Conservation (phyloP, 2,329 filamentous ascomycete species). For the Ophiostoma piceae region DNA sequence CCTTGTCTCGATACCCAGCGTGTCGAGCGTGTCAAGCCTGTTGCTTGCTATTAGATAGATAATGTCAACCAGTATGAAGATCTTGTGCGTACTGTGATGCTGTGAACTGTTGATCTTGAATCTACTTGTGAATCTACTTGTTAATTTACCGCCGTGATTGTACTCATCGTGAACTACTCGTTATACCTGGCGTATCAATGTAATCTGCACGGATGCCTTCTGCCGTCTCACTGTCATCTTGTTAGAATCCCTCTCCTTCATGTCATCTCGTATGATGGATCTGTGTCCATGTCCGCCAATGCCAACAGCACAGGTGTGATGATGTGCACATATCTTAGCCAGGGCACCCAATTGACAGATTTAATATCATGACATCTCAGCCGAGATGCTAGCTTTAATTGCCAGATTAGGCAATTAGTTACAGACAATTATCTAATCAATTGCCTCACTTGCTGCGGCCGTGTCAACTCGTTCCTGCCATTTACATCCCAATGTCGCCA, state of each 20-base stretch:
- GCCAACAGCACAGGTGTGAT: background rate
- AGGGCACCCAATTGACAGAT: background rate
- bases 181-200: background rate
- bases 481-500: background rate
- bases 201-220: background rate
- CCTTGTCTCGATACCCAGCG: constrained; percentile 7
- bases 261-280: too few relatives aligned
- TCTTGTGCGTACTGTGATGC: background rate
- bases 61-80: constrained; percentile 1
- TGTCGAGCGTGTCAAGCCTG: background rate
- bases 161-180: too few relatives aligned
- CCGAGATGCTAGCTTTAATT: background rate
- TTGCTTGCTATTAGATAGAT: constrained; percentile 8
- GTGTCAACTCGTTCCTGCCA: background rate
- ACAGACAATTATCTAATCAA: background rate
- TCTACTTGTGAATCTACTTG: background rate
- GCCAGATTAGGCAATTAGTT: background rate
- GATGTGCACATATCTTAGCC: background rate
- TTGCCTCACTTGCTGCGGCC: background rate
- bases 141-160: too few relatives aligned
- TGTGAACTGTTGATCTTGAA: background rate
- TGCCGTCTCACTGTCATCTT: background rate
- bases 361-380: background rate
- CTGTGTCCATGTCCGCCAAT: background rate
- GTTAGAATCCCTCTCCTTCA: background rate